Base-by-base conservation (phyloP, 306 rosid species). In the Dalbergia cochinchinensis region DNA sequence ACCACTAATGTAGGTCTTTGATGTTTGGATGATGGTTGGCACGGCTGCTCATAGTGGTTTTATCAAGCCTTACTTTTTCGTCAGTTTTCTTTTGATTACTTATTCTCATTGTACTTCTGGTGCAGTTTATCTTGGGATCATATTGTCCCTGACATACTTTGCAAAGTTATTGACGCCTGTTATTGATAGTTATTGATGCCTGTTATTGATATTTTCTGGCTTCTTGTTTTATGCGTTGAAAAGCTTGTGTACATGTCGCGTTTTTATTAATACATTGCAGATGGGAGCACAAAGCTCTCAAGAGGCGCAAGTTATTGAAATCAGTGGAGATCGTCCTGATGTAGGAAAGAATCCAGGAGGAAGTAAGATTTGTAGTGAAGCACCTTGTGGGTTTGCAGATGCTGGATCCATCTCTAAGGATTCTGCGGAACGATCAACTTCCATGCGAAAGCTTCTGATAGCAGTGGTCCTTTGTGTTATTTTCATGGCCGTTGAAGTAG, bases 321-420 rank as follows among this genome's bases (percentile, higher is more conserved):
- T 91, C 81, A 65, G 82, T 54, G 78, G 69, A 22, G 90, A 88
- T 74, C 4, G 39, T 65, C 67, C 67, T 60, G 81, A 81, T 50
- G 82, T 68, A 70, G 74, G 74, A 77, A 54, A 16, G 57, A 50
- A 50, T 50, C 16, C 57, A 50, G 57, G 80, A 13, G 90, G 86
- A 66, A 90, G 86, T 84, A 91, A 91, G 75, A 66, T 88, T 73
- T 91, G 97, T 62, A 91, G 94, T 12, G 92, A 89, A 85, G 92
- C 91, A 42, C 87, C 94, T 2, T 91, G 97, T 73, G 92, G 97
- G 14, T 89, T 91, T n/a, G 48, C 91, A 0, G 94, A 90, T 69
- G 89, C 86, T 55, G 88, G 78, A 60, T 77, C 94, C 44, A 19
- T 79, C 67, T 88, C 92, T 22, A 85, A 70, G 84, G 94, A 91